A percentile compares a stretch with the other conserved stretches of the same genome.
phyloP scores from a whole-genome alignment of 768 basidiomycete species.

The Mycena alexandri region DNA sequence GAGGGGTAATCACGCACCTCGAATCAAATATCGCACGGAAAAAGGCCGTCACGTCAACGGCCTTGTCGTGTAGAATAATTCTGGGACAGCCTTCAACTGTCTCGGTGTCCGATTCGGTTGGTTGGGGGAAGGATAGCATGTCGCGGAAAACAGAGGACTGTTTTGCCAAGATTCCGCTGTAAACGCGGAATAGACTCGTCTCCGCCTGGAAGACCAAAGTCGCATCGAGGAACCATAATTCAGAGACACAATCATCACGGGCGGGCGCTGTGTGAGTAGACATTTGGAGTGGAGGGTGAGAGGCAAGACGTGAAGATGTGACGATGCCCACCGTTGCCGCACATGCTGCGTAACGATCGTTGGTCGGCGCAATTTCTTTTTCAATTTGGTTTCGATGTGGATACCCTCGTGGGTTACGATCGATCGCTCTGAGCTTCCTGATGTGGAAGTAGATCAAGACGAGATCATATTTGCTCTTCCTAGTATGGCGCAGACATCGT shows the following conservation, averaged over 20 bases:
- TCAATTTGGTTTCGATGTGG: too few relatives aligned
- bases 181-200: constrained; percentile 24
- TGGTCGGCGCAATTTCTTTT: too few relatives aligned
- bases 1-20: constrained; percentile 15
- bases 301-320: too few relatives aligned
- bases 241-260: constrained; percentile 5
- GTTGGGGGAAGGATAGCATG: constrained; percentile 32
- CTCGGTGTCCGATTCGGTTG: constrained; percentile 12
- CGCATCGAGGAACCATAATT: constrained; percentile 33
- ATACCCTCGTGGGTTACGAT: too few relatives aligned
- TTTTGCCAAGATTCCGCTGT: constrained; percentile 20
- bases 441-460: too few relatives aligned
- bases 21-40: constrained; percentile 33
- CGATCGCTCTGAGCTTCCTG: too few relatives aligned
- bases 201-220: constrained; percentile 34
- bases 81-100: constrained; percentile 25
- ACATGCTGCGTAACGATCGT: too few relatives aligned
- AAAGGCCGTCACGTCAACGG: constrained; percentile 21
- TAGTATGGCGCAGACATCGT: too few relatives aligned
- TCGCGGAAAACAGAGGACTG: constrained; percentile 31
- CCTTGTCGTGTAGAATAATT: constrained; percentile 31
- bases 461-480: too few relatives aligned
- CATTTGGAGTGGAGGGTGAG: neutral
- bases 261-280: too few relatives aligned
- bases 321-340: too few relatives aligned